Base-by-base conservation (phyloP, 1,139 yeast genomes). In the Wickerhamomyces sp. region DNA sequence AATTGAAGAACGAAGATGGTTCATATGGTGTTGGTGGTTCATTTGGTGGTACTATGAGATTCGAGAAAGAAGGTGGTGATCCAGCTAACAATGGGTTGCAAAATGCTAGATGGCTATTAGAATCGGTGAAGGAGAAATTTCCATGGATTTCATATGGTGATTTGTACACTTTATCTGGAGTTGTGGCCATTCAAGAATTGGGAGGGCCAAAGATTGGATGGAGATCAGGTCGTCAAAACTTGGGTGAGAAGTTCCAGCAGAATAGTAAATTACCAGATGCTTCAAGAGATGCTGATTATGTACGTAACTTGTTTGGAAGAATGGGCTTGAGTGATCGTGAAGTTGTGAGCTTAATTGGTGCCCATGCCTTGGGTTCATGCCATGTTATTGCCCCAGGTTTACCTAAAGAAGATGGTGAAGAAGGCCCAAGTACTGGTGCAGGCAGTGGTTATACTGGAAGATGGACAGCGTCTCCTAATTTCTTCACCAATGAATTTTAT, bases 381-480 rank as follows among this genome's bases (percentile, higher is more conserved):
- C 96, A 87, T 64, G 60, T 69, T 26, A 55, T 66, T 36, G 70
- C 71, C 48, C 56, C 57, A 15, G 28, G 40, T 15, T 31, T 48
- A 16, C 54, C 54, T 32, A 33, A 33, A 15, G 40, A 36, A 30
- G 46, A 43, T 29, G 46, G 35, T n/a, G 50, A 47, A n/a, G 44
- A 42, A 20, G 52, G 55, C 31, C 58, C 61, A 36, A 55, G 64
- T 33, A 58, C 68, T 20, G 48, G 51, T 7, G 43, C 47, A 21
- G 58, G 55, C 21, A 73, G 83, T 12, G 97, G 96, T 3, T 90
- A 68, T 60, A 94, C 84, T 46, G 97, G 97, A 37, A 96, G 96
- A 37, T 90, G 97, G 97, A 94, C 92, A 41, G 92, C 90, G 43
- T 81, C 89, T 30, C 86, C 88, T 54, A 89, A 89, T 51, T 68